Conservation (phyloP, 805 yeast genomes). For the Yamadazyma sp. region DNA sequence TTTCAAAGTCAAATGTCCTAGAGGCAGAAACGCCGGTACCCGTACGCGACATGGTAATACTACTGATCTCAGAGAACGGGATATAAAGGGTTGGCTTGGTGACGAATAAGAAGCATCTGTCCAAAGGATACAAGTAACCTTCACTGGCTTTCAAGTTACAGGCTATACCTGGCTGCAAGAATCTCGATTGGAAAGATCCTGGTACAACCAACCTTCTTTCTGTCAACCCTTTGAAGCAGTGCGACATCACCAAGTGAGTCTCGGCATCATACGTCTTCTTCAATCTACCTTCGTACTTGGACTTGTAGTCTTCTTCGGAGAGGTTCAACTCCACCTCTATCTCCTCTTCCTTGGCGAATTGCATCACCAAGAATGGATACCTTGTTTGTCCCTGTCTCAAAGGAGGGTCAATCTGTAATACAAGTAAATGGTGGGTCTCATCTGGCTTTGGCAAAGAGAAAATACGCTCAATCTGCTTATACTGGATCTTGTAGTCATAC, state of each 20-base stretch:
- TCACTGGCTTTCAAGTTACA: conserved; percentile 95
- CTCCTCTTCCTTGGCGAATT: conserved; percentile 87
- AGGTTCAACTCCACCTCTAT: conserved; percentile 86
- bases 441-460: conserved; percentile 94
- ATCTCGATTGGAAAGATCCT: conserved; percentile 74
- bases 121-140: conserved; percentile 91
- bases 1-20: conserved; percentile 90
- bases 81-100: conserved; percentile 93
- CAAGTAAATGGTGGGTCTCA: conserved; percentile 83
- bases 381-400: conserved; percentile 97
- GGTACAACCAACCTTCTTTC: conserved; percentile 84
- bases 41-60: conserved; percentile 82
- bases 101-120: conserved; percentile 83
- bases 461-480: conserved; percentile 83
- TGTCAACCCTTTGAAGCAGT: conserved; percentile 85
- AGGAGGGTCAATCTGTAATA: conserved; percentile 94
- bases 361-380: conserved; percentile 88
- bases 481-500: conserved; percentile 93
- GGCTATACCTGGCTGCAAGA: conserved; percentile 79
- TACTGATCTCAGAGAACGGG: conserved; percentile 77
- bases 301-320: conserved; percentile 76
- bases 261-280: conserved; percentile 77
- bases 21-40: conserved; percentile 74
- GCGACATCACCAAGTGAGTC: conserved; percentile 83
- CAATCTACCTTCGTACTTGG: conserved; percentile 71